phyloP scores from a whole-genome alignment of 257 asterid genomes.

The Solanum clarkiae region DNA sequence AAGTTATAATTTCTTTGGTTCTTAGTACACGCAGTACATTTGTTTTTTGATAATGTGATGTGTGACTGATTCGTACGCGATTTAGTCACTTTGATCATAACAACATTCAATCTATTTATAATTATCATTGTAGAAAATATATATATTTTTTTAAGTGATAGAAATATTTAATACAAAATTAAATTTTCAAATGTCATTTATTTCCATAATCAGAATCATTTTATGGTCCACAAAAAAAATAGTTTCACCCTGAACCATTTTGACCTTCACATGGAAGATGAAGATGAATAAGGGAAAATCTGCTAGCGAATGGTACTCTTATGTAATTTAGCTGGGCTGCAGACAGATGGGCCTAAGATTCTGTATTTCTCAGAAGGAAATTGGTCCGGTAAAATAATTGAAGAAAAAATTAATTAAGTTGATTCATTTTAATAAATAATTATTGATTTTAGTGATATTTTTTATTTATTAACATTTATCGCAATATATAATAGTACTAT shows the following conservation, averaged over 20 bases:
- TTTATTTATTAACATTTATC: no score
- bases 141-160: neutral
- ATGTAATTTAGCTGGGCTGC: neutral
- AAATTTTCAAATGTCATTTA: neutral
- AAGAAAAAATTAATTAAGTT: no score
- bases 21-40: neutral
- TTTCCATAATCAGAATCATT: neutral
- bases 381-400: neutral
- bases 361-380: neutral
- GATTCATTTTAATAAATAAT: no score
- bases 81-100: neutral
- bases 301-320: neutral
- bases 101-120: neutral
- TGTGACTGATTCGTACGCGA: neutral
- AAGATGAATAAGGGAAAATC: neutral
- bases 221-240: neutral
- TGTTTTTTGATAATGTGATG: no score
- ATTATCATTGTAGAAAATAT: neutral
- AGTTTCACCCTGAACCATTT: neutral
- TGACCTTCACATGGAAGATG: neutral
- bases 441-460: no score
- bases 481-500: no score
- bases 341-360: neutral
- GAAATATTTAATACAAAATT: neutral
- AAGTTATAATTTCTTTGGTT: neutral